Percentiles rank a stretch among this genome's conserved stretches.
Evolutionary conservation across 2,329 filamentous ascomycete genomes (phyloP).

Genomic region (Apiospora aurea): DNA sequence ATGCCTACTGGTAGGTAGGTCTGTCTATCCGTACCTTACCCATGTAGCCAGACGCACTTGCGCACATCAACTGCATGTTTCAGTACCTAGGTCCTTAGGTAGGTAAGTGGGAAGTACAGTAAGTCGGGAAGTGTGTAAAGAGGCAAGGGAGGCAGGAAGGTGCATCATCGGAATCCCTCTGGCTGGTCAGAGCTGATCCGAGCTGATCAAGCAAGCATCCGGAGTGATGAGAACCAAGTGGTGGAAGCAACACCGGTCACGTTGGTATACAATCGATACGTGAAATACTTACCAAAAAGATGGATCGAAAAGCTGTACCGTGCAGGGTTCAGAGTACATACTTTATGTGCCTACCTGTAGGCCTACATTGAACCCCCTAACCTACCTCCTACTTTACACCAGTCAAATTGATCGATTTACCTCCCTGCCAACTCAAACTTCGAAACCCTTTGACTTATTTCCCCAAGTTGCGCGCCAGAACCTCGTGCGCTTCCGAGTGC

Average conservation of each 20-base stretch:
- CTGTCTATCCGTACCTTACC: background rate
- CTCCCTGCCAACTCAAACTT: background rate
- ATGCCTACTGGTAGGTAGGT: background rate
- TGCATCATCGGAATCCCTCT: background rate
- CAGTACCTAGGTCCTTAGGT: too few relatives aligned
- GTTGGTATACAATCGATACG: background rate
- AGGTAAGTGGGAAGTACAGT: background rate
- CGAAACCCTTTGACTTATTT: background rate
- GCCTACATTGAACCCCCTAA: background rate
- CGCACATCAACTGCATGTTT: constrained; percentile 1
- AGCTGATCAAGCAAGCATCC: background rate
- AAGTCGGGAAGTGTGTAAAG: background rate
- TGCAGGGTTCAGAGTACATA: background rate
- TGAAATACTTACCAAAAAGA: background rate
- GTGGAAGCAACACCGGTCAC: background rate
- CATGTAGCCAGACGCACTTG: background rate
- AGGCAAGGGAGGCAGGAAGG: background rate
- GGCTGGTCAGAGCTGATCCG: background rate
- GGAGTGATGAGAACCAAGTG: background rate
- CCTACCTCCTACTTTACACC: background rate
- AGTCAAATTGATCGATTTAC: background rate
- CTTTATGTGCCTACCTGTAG: background rate
- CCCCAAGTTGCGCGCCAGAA: background rate
- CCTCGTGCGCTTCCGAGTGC: background rate
- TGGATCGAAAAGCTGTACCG: background rate